A percentile compares a stretch with the other conserved stretches of the same genome.
Evolutionary conservation across 2,329 filamentous ascomycete genomes (phyloP).

Genomic region (Rugonectria rugulosa): DNA sequence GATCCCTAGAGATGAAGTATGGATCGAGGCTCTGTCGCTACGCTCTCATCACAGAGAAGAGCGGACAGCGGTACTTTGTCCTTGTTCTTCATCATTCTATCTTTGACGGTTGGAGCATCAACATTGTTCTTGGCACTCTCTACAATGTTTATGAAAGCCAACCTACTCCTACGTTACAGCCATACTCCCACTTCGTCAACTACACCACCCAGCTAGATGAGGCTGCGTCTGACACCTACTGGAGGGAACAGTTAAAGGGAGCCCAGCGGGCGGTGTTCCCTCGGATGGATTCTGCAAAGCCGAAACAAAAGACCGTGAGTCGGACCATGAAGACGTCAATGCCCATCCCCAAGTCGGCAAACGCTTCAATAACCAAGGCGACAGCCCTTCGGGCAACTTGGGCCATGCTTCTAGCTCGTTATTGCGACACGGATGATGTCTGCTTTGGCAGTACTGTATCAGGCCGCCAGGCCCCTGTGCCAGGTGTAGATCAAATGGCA

Average conservation of each 20-base stretch:
- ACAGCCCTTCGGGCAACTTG: conserved; percentile 51
- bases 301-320: conserved; percentile 12
- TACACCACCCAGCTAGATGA: not conserved
- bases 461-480: conserved; percentile 33
- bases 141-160: not conserved
- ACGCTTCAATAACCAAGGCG: conserved; percentile 13
- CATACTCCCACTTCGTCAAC: conserved; percentile 7
- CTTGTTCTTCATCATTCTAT: conserved; percentile 1
- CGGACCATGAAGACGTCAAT: conserved; percentile 56
- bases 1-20: not conserved
- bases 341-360: conserved; percentile 44
- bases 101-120: conserved; percentile 11
- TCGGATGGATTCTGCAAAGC: not conserved
- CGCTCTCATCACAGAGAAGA: not conserved
- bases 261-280: not conserved
- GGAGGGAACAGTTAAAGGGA: not conserved
- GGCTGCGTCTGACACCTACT: not conserved
- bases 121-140: conserved; percentile 1
- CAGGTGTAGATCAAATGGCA: conserved; percentile 27
- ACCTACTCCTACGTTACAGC: not conserved
- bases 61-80: not conserved
- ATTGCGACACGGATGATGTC: conserved; percentile 47
- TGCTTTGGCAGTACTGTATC: conserved; percentile 36
- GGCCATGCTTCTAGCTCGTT: conserved; percentile 57
- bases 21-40: conserved; percentile 5